Conservation (phyloP, 2,329 filamentous ascomycete species). For the Phaeosphaeriaceae sp. region DNA sequence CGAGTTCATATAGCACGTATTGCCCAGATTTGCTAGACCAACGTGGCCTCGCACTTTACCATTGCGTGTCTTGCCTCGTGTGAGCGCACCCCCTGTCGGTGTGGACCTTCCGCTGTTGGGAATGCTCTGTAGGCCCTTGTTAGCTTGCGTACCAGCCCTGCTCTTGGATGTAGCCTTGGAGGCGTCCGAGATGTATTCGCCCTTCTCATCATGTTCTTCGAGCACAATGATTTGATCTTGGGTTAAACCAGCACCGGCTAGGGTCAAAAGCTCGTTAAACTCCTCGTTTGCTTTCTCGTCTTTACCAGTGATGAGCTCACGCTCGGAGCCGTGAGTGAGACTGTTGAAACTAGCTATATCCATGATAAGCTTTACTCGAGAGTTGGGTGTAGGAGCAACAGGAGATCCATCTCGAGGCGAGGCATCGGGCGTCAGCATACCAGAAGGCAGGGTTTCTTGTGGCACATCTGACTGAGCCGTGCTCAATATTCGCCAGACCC, state of each 20-base stretch:
- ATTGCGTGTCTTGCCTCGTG: slow-evolving; percentile 73
- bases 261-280: slow-evolving; percentile 74
- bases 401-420: slow-evolving; percentile 54
- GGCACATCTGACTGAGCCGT: slow-evolving; percentile 47
- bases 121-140: slow-evolving; percentile 48
- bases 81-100: slow-evolving; percentile 69
- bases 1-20: slow-evolving; percentile 99
- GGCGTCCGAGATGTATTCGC: slow-evolving; percentile 62
- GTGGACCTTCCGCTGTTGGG: slow-evolving; percentile 68
- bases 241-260: slow-evolving; percentile 72
- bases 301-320: slow-evolving; percentile 67
- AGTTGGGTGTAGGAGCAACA: slow-evolving; percentile 32
- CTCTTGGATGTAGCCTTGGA: slow-evolving; percentile 52
- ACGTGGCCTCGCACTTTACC: slow-evolving; percentile 77
- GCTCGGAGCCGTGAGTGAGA: slow-evolving; percentile 67
- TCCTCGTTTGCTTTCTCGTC: slow-evolving; percentile 77
- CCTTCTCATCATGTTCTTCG: slow-evolving; percentile 69
- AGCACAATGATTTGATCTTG: slow-evolving; percentile 79
- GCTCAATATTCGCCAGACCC: slow-evolving; percentile 72
- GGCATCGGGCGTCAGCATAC: slow-evolving; percentile 54
- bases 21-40: slow-evolving; percentile 88
- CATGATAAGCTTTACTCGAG: slow-evolving; percentile 61
- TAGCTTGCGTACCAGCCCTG: slow-evolving; percentile 43
- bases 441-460: slow-evolving; percentile 39
- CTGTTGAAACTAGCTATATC: slow-evolving; percentile 68